Evolutionary conservation across 2,329 filamentous ascomycete genomes (phyloP), one percentile per base, ranked within the genome.

Genomic region (Magnaporthiopsis rhizophila): DNA sequence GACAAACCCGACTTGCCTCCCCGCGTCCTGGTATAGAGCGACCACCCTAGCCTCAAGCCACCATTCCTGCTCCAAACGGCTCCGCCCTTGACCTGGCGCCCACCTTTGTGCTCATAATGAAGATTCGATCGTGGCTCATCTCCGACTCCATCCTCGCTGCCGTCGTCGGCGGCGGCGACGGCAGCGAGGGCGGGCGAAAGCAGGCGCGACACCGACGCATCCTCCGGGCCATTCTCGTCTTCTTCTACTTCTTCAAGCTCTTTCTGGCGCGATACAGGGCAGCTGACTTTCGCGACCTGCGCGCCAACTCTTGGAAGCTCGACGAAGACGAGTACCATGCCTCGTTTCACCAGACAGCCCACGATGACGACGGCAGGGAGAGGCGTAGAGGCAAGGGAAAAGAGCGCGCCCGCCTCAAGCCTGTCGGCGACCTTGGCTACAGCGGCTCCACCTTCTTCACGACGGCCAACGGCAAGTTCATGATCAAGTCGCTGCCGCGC

Each of bases 371-470:
- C 75, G 75, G 53, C 50, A 2, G 30, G 18, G 4, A 15, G 67
- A 74, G 71, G 58, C 73, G 72, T 64, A 71, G 15, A 69, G 71
- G 60, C 57, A 18, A 59, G 32, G 0, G 71, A 72, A 24, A 71
- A 73, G 21, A 11, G 59, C 38, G 26, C 34, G 28, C 34, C 73
- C 77, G n/a, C 0, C 75, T 91, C 38, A 74, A 81, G 2, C 74
- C 86, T 0, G 82, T 89, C 66, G 88, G 87, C 1, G 87, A 91
- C 70, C 79, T 92, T 74, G 89, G 89, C 3, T 90, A 89, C 71
- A 90, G 87, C 34, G 89, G 89, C 61, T 91, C 88, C 76, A 90
- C 89, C 0, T 92, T 92, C 75, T 91, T 90, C 74, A 82, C 81
- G 5, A 91, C 89, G 0, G 74, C 78, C 3, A 84, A 92, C 69